A percentile compares a stretch with the other conserved stretches of the same genome.
These are phyloP conservation scores for Pichia paraexigua DNA, from an alignment of 805 yeast species.

Conservation along the genomic window DNA sequence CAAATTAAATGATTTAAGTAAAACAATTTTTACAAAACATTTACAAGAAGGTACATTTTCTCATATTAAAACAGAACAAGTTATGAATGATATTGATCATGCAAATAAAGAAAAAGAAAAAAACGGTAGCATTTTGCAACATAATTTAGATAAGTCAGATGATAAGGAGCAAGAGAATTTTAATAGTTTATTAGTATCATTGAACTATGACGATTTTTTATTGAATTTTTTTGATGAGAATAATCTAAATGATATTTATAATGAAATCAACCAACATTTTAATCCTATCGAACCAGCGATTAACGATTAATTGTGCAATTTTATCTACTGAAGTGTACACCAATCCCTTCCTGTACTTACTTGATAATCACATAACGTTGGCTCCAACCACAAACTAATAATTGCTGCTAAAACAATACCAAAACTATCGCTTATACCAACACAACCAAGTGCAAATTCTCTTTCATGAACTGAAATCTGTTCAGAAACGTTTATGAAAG, in stretches of 20 bases:
- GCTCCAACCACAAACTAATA: constrained; percentile 68
- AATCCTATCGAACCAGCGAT: not conserved
- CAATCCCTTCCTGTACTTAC: constrained; percentile 67
- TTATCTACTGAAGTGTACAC: constrained; percentile 40
- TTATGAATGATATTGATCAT: not conserved
- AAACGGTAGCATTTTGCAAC: not conserved
- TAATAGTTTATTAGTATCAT: not conserved
- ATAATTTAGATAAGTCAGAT: not conserved
- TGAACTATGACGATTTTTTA: not conserved
- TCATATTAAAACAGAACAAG: not conserved
- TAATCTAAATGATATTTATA: not conserved
- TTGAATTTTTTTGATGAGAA: constrained; percentile 1
- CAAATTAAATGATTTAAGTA: not conserved
- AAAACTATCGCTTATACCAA: constrained; percentile 73
- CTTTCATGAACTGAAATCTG: constrained; percentile 41
- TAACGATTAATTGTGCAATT: not conserved
- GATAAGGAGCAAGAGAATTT: not conserved
- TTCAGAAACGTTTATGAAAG: constrained; percentile 72
- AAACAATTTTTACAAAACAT: not conserved
- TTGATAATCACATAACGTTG: constrained; percentile 63
- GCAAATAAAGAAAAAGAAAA: not conserved
- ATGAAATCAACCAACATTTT: not conserved
- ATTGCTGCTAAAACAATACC: constrained; percentile 82
- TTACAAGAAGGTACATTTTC: not conserved
- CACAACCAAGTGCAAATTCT: constrained; percentile 78